Evolutionary conservation across 768 basidiomycete genomes (phyloP), one percentile per base, ranked within the genome.

Genomic region (Coprinopsis cinerea): DNA sequence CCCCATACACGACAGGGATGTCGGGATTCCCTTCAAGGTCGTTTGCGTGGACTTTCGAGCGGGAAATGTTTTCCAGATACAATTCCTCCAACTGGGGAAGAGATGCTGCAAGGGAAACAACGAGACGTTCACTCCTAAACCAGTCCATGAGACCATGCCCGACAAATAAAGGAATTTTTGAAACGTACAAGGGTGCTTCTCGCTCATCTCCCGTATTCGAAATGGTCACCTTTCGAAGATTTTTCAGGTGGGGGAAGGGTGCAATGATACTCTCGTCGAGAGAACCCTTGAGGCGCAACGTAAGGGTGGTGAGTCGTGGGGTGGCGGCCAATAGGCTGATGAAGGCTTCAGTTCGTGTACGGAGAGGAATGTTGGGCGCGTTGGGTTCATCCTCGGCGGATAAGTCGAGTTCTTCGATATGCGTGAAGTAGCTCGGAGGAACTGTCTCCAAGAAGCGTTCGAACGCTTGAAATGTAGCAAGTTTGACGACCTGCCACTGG

Each of bases 121-220:
- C 81, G 0, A 86, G 71, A 22, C 85, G 73, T 60, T 88, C 85
- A 64, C 81, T 83, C 67, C 82, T 83, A n/a, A n/a, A n/a, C n/a
- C n/a, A n/a, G n/a, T n/a, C n/a, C n/a, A n/a, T n/a, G n/a, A n/a
- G n/a, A n/a, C n/a, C n/a, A n/a, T n/a, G n/a, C n/a, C n/a, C n/a
- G 36, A 39, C 18, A 17, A 32, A 15, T 32, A 32, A 9, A 32
- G 30, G 30, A 9, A 32, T 9, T 32, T 32, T 32, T 7, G 30
- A 15, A 32, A 67, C 75, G 54, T 61, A 78, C 77, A 79, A 62
- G 30, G 77, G 78, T 15, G 61, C 53, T 18, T 57, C 48, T 13
- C 62, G 62, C 51, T 78, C 77, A 9, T 70, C 63, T 11, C 66
- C 67, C 42, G 60, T 65, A 52, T 82, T 81, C 17, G 66, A 57